Base-by-base conservation (phyloP, 306 rosid genomes). In the Aeschynomene evenia region DNA sequence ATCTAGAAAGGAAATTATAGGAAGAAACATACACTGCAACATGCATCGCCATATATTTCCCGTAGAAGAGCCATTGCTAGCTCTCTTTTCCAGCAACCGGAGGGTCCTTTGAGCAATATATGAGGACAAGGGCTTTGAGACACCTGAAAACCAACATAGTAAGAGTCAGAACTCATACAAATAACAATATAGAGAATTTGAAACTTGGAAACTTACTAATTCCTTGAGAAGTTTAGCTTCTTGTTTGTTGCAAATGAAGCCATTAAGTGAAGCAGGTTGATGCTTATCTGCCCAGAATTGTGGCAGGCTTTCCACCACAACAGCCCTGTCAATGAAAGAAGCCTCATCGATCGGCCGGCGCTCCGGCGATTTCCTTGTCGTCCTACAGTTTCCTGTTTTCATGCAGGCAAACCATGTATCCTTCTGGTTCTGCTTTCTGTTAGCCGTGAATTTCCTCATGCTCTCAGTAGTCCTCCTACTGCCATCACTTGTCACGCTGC, bases 201-300 rank as follows among this genome's bases (percentile, higher is more conserved):
- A 11, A n/a, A 15, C 12, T 14, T 1, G 9, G 57, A 21, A 52
- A 33, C 89, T 85, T 63, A 88, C 98, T 48, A 93, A 70, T 76
- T 86, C 83, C 81, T 85, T 82, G 70, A 90, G 94, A 85, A 85
- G 68, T 69, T 77, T 86, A 70, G 98, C 93, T 79, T 88, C 84
- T 73, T 79, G 85, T 56, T 70, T 81, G 75, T 90, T 93, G 85
- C 84, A 88, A 72, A 78, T 84, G 84, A 93, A 93, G 71, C 94
- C 97, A 77, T 76, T 55, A 66, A 93, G 74, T 8, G 94, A 93
- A 45, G 74, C 81, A 4, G 97, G 96, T 61, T 70, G 81, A 66
- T 93, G 73, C 80, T 84, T 85, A 85, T 93, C 98, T 15, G 89
- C 97, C 98, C 93, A 90, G 48, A 93, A 88, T 48, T 82, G 87